These are phyloP conservation scores for Ampelomyces quisqualis DNA, from an alignment of 2,329 filamentous ascomycete species.

Conservation along the genomic window DNA sequence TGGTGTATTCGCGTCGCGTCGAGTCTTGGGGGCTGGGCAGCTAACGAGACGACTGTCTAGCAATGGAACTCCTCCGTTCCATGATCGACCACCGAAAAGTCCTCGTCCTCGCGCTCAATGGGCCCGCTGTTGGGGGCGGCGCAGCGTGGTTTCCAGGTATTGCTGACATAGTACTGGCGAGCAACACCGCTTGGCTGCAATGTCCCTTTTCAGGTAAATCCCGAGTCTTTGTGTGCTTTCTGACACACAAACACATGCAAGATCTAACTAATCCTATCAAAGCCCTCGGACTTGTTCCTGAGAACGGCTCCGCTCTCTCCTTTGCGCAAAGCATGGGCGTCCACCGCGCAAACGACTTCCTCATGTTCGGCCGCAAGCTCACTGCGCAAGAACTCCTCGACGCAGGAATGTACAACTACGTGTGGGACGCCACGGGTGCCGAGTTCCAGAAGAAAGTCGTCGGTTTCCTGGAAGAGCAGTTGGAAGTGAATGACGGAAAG, in stretches of 20 bases:
- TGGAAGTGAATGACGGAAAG: conserved; percentile 52
- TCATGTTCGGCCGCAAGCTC: conserved; percentile 54
- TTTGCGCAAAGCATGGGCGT: conserved; percentile 53
- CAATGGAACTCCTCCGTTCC: conserved; percentile 45
- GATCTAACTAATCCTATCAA: no score
- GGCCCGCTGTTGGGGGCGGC: conserved; percentile 53
- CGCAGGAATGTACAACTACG: conserved; percentile 50
- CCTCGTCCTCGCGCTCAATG: conserved; percentile 54
- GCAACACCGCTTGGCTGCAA: conserved; percentile 49
- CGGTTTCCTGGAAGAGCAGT: conserved; percentile 47
- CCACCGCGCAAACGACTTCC: conserved; percentile 54
- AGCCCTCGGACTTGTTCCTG: conserved; percentile 53
- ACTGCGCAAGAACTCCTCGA: conserved; percentile 47
- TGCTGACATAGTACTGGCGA: conserved; percentile 53
- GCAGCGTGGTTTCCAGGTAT: conserved; percentile 54
- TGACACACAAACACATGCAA: no score
- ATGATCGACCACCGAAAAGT: conserved; percentile 56
- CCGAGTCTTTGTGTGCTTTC: no score
- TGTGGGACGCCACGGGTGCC: conserved; percentile 45
- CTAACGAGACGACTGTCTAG: conserved; percentile 3
- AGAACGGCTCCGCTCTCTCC: conserved; percentile 50
- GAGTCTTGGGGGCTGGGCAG: background rate
- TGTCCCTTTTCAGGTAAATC: conserved; percentile 52
- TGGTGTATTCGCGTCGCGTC: no score
- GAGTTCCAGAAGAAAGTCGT: conserved; percentile 48